Base-by-base conservation (phyloP, 2,329 filamentous ascomycete species). In the Paecilomyces variotii region DNA sequence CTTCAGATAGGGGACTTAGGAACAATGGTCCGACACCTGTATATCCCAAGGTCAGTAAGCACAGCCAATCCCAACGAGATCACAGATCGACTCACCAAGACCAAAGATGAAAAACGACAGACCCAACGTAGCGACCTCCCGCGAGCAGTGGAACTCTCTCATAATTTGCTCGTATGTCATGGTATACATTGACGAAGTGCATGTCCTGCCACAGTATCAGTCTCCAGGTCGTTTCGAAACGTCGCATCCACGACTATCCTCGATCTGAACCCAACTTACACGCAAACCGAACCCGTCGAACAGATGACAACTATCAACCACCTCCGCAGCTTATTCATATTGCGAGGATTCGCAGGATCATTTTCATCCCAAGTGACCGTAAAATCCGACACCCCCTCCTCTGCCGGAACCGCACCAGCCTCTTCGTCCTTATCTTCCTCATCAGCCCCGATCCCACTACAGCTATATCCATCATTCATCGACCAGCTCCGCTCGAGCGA, bases 171-270 rank as follows among this genome's bases (percentile, higher is more conserved):
- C 70, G 72, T 96, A 97, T 0, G 89, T 94, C 11, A 85, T 84
- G 0, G 91, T 93, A 74, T 97, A 96, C 66, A 96, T 85, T n/a
- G 91, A 94, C 54, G 88, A 92, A 1, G 89, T 85, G 70, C 87
- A 91, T 7, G 91, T 96, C 57, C 88, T 91, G 66, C 12, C 50
- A 61, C 56, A 61, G 51, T 49, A 28, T 34, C 6, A 51, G 10
- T 53, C 10, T 24, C 11, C 52, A 27, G 53, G 27, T 27, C 35
- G 19, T 30, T 56, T 54, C 28, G 61, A 58, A 56, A 59, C 19
- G 35, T 55, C 56, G 54, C 56, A 53, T 27, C 14, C 53, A 7
- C 24, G 5, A 12, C 14, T 59, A 35, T 30, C 56, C 50, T 28
- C 54, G 57, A 19, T 27, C 24, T 27, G 30, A 28, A 12, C 25